phyloP scores from a whole-genome alignment of 768 basidiomycete species.

The Mycena maculata region DNA sequence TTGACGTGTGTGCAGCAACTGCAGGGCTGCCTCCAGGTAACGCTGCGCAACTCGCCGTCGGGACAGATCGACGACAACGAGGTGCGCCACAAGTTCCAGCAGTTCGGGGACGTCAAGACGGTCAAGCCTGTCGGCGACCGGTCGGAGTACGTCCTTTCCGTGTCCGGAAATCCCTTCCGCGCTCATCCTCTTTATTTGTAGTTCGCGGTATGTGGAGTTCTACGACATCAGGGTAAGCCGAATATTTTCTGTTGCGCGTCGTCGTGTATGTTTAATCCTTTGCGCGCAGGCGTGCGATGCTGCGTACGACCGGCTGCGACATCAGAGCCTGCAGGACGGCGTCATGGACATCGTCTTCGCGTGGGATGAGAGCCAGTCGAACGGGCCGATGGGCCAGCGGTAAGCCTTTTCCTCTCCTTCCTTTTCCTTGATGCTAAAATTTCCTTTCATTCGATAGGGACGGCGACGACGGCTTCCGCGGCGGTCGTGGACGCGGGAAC shows the following conservation, averaged over 20 bases:
- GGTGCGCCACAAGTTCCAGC: conserved; percentile 86
- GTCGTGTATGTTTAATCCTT: not conserved
- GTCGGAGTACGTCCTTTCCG: conserved; percentile 58
- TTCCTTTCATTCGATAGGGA: conserved; percentile 20
- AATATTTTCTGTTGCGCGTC: not conserved
- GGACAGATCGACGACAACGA: conserved; percentile 87
- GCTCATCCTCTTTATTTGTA: conserved; percentile 44
- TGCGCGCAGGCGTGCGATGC: conserved; percentile 82
- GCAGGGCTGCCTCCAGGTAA: conserved; percentile 88
- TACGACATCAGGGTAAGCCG: conserved; percentile 84
- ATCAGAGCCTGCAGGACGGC: conserved; percentile 85
- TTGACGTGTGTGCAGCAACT: conserved; percentile 61
- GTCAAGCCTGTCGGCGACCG: conserved; percentile 75
- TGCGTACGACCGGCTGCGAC: conserved; percentile 83
- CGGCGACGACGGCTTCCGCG: conserved; percentile 47
- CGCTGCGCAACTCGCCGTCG: conserved; percentile 75
- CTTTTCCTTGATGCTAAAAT: conserved; percentile 20
- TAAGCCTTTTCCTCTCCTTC: conserved; percentile 37
- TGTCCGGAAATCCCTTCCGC: not conserved
- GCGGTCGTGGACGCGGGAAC: conserved; percentile 61
- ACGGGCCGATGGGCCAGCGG: conserved; percentile 59
- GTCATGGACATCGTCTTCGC: conserved; percentile 89
- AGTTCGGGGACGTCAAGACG: conserved; percentile 91
- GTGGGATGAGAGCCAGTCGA: conserved; percentile 78
- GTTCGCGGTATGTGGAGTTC: conserved; percentile 93